Evolutionary conservation across 2,329 filamentous ascomycete species (phyloP), one percentile per base, ranked within the genome.

Genomic region (Alternaria incomplexa): DNA sequence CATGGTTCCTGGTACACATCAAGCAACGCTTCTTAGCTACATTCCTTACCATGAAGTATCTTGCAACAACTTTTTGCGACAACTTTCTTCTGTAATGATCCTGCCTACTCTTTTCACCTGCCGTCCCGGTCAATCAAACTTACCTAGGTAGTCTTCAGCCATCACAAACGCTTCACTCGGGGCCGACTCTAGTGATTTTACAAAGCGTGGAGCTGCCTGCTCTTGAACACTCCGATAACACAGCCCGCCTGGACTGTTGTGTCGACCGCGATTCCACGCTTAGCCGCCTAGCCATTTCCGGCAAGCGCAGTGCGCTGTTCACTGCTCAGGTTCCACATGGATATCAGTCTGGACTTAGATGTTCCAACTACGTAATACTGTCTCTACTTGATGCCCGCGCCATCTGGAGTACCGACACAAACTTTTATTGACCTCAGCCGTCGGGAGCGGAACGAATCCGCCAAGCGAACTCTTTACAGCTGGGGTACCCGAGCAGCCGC

Each of bases 401-500:
- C 48, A 52, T 23, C 30, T 52, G 30, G 12, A 36, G 30, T 30
- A 40, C 48, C 22, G 5, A 5, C n/a, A 23, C 13, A 36, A 36
- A 23, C 28, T 40, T 22, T 52, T 6, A 22, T n/a, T 36, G 25
- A 44, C 28, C 17, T 59, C 30, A 59, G 60, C 50, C 22, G 30
- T 46, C 46, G 13, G 56, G 22, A 51, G 36, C 46, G 26, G 32
- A 51, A 26, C 20, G 10, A 32, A 20, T 11, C 20, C 22, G 56
- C 56, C 56, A 62, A 59, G 50, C 20, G 9, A 17, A 25, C 44
- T 36, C 20, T 26, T 54, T 62, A 30, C 56, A 25, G 56, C 60
- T 62, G 60, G 53, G 40, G 40, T 32, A 53, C 54, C 44, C 36
- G 48, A 28, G 54, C 48, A 59, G 60, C 50, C 56, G 45, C 44